These are phyloP conservation scores for Neophaeococcomyces aloes DNA, from an alignment of 2,329 filamentous ascomycete genomes.

Conservation along the genomic window DNA sequence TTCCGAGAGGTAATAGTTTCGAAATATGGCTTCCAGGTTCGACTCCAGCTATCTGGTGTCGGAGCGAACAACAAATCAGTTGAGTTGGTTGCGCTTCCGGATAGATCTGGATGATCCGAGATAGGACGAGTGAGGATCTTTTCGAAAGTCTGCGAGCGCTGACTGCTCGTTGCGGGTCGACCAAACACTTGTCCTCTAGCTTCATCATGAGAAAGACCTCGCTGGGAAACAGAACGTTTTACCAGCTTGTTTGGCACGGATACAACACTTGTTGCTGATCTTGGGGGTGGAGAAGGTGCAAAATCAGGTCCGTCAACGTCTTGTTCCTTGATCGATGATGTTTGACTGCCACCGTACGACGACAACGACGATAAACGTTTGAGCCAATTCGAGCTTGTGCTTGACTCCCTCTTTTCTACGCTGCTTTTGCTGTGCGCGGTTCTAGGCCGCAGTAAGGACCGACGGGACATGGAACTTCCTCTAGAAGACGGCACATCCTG, in stretches of 20 bases:
- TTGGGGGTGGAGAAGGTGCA: not conserved
- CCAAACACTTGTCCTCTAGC: slow-evolving; percentile 42
- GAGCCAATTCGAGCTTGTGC: slow-evolving; percentile 17
- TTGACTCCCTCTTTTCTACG: slow-evolving; percentile 14
- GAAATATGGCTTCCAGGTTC: slow-evolving; percentile 33
- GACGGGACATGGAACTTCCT: slow-evolving; percentile 19
- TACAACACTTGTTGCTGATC: slow-evolving; percentile 15
- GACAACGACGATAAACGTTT: slow-evolving; percentile 18
- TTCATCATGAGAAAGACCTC: slow-evolving; percentile 33
- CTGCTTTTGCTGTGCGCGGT: slow-evolving; percentile 16
- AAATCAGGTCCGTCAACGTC: not conserved
- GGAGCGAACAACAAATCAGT: not conserved
- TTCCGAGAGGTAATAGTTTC: slow-evolving; percentile 29
- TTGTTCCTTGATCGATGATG: not conserved
- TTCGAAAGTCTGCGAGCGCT: slow-evolving; percentile 44
- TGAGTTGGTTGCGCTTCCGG: not conserved
- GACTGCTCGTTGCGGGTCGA: slow-evolving; percentile 54
- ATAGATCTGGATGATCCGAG: slow-evolving; percentile 22
- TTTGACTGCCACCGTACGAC: slow-evolving; percentile 3
- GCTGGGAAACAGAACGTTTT: slow-evolving; percentile 49
- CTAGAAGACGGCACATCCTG: slow-evolving; percentile 15
- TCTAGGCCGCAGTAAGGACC: slow-evolving; percentile 15
- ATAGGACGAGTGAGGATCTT: slow-evolving; percentile 28
- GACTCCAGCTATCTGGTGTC: not conserved
- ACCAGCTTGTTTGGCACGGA: slow-evolving; percentile 49